These are phyloP conservation scores for Phytophthora constricta DNA, from an alignment of 352 stramenopile genomes.

Conservation along the genomic window DNA sequence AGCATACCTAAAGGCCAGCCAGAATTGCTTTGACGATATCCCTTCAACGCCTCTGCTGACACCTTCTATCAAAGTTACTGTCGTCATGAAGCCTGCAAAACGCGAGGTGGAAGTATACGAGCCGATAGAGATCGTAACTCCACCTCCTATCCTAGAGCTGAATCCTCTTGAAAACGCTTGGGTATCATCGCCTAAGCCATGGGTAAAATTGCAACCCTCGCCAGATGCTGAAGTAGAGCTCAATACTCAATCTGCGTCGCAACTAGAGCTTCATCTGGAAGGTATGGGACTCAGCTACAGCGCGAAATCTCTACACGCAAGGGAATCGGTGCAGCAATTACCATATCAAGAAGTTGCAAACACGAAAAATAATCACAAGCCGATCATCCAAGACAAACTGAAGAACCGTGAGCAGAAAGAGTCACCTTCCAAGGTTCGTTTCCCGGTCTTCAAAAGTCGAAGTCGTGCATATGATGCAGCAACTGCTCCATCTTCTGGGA, in stretches of 20 bases:
- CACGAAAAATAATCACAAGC: neutral
- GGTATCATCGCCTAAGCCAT: constrained; percentile 11
- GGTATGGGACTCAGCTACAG: constrained; percentile 8
- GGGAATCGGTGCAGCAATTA: neutral
- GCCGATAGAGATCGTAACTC: neutral
- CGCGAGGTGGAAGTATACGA: constrained; percentile 5
- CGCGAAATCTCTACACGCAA: neutral
- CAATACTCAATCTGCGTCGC: neutral
- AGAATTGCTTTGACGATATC: neutral
- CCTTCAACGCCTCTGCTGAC: neutral
- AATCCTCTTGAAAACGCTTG: neutral
- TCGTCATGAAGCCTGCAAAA: constrained; percentile 21
- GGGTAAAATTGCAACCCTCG: constrained; percentile 19
- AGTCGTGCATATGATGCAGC: neutral
- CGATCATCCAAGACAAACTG: neutral
- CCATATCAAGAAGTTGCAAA: neutral
- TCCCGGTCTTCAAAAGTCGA: neutral
- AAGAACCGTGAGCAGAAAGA: neutral
- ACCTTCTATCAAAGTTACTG: constrained; percentile 23
- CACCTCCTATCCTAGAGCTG: neutral
- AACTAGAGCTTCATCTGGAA: constrained; percentile 16
- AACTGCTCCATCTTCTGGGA: neutral
- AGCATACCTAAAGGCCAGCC: neutral
- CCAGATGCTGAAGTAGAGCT: neutral
- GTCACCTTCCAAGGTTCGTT: neutral